These are phyloP conservation scores for Datura wrightii DNA, from an alignment of 257 asterid genomes.

Conservation along the genomic window DNA sequence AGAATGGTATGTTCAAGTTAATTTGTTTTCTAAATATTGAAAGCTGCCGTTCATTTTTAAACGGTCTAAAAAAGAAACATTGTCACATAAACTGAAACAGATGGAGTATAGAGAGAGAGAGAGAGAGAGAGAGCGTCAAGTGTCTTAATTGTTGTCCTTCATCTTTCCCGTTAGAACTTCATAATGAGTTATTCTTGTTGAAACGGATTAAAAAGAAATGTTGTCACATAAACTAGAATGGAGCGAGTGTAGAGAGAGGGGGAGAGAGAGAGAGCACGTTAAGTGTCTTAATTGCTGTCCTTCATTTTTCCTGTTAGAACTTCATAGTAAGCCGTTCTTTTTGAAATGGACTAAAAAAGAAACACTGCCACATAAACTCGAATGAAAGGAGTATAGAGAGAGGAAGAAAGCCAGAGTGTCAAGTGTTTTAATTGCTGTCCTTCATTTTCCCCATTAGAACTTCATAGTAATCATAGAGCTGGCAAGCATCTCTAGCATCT, in stretches of 20 bases:
- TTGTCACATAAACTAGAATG: not conserved
- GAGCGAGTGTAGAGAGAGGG: not conserved
- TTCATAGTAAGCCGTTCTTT: not conserved
- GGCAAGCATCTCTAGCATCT: slow-evolving; percentile 3
- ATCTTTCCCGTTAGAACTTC: not conserved
- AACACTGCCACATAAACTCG: not conserved
- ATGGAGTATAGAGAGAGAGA: not conserved
- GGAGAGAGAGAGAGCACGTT: not conserved
- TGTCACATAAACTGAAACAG: not conserved
- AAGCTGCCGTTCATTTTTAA: not conserved
- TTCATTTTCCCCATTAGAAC: not conserved
- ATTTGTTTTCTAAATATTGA: not conserved
- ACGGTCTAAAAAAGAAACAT: not conserved
- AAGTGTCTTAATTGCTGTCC: slow-evolving; percentile 5
- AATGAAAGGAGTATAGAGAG: not conserved
- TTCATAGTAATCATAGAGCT: not conserved
- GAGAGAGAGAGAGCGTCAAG: not conserved
- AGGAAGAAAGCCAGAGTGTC: not conserved
- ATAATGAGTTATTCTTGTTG: not conserved
- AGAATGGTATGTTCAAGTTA: not conserved
- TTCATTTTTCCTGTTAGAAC: not conserved
- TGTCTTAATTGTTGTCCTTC: slow-evolving; percentile 12
- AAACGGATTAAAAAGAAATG: not conserved
- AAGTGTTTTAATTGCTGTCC: not conserved
- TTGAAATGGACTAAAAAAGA: not conserved